Conservation (phyloP, 306 rosid genomes). For the Trifolium subterraneum region DNA sequence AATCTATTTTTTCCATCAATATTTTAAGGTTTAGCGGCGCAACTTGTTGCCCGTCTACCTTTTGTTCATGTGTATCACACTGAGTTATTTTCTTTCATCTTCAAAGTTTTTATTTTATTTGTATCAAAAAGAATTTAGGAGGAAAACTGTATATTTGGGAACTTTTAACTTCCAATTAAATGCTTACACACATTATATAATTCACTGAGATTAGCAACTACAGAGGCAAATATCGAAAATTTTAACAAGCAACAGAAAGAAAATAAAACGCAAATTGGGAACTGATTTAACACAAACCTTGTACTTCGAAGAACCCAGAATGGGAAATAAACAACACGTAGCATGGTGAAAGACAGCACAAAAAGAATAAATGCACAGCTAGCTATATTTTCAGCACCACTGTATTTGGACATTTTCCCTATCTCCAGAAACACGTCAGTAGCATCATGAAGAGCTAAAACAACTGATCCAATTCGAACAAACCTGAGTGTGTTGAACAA, state of each 20-base stretch:
- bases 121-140: too few species aligned
- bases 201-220: constrained; percentile 23
- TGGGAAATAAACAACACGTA: constrained; percentile 87
- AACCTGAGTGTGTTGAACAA: constrained; percentile 64
- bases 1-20: too few species aligned
- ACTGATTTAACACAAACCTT: constrained; percentile 61
- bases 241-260: constrained; percentile 9
- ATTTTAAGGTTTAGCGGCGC: too few species aligned
- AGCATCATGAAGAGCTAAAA: constrained; percentile 95
- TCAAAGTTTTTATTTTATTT: too few species aligned
- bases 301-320: constrained; percentile 96
- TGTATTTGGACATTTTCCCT: constrained; percentile 95
- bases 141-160: constrained; percentile 3
- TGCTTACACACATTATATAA: not conserved
- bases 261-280: not conserved
- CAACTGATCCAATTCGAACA: constrained; percentile 87
- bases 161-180: constrained; percentile 13
- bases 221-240: not conserved
- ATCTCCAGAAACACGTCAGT: constrained; percentile 89
- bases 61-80: too few species aligned
- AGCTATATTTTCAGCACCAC: constrained; percentile 78
- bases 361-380: constrained; percentile 83
- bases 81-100: too few species aligned
- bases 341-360: constrained; percentile 73
- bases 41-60: too few species aligned